Evolutionary conservation across 2,329 filamentous ascomycete species (phyloP).

Genomic region (Dendryphion nanum): DNA sequence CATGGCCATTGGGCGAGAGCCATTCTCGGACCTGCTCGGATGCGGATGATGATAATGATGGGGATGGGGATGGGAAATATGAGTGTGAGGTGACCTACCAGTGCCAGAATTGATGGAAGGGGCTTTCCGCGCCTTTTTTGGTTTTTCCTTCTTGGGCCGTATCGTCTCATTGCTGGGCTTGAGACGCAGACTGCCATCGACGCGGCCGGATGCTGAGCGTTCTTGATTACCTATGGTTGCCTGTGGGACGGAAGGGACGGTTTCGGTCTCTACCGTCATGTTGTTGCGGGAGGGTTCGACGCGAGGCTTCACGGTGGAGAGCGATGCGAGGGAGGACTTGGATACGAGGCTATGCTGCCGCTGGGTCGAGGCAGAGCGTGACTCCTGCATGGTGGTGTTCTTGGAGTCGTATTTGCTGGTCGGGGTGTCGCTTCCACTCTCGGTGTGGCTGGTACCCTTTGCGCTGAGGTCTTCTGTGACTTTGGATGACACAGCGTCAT

Average conservation of each 20-base stretch:
- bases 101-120: conserved; percentile 68
- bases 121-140: conserved; percentile 73
- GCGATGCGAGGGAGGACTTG: conserved; percentile 67
- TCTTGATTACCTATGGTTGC: conserved; percentile 65
- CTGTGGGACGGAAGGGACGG: conserved; percentile 86
- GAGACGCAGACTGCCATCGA: conserved; percentile 74
- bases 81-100: conserved; percentile 56
- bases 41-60: conserved; percentile 28
- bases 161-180: conserved; percentile 97
- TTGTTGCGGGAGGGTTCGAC: conserved; percentile 76
- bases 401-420: conserved; percentile 19
- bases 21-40: conserved; percentile 23
- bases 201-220: conserved; percentile 56
- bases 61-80: conserved; percentile 17
- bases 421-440: conserved; percentile 67
- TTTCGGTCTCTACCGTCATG: conserved; percentile 98
- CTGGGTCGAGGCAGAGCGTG: conserved; percentile 40
- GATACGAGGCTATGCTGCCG: conserved; percentile 52
- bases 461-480: conserved; percentile 48
- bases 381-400: conserved; percentile 44
- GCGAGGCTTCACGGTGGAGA: conserved; percentile 64
- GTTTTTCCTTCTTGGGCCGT: conserved; percentile 89
- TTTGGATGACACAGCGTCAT: conserved; percentile 45
- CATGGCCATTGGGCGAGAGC: conserved; percentile 22
- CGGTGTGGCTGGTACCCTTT: conserved; percentile 40